These are phyloP conservation scores for Trifolium subterraneum DNA, from an alignment of 306 rosid species.

Conservation along the genomic window DNA sequence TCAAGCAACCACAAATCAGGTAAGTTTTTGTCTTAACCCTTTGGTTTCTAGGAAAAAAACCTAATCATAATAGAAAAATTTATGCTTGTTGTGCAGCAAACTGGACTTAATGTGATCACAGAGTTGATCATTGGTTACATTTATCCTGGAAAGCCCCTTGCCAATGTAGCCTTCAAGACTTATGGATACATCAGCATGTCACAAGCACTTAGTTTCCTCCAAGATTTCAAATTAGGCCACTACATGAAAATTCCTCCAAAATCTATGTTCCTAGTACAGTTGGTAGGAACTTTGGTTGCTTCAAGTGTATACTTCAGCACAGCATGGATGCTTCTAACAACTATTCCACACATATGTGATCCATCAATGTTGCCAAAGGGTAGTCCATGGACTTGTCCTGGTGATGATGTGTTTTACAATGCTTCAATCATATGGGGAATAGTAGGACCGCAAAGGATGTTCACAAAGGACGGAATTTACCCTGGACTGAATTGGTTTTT, in stretches of 20 bases:
- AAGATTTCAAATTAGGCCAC: slow-evolving; percentile 82
- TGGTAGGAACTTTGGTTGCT: slow-evolving; percentile 66
- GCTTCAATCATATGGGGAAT: slow-evolving; percentile 91
- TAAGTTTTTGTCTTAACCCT: slow-evolving; percentile 15
- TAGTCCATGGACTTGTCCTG: slow-evolving; percentile 87
- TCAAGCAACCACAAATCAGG: slow-evolving; percentile 85
- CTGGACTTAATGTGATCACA: slow-evolving; percentile 75
- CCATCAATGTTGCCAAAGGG: slow-evolving; percentile 46
- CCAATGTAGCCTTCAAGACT: slow-evolving; percentile 83
- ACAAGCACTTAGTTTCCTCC: slow-evolving; percentile 64
- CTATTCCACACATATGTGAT: slow-evolving; percentile 57
- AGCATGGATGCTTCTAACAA: slow-evolving; percentile 78
- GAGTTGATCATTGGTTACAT: slow-evolving; percentile 76
- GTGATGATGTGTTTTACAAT: slow-evolving; percentile 65
- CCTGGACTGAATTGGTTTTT: no score
- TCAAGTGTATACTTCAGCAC: slow-evolving; percentile 59
- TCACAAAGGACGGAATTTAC: no score
- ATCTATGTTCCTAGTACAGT: slow-evolving; percentile 71
- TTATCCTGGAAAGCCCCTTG: slow-evolving; percentile 81
- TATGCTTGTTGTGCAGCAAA: slow-evolving; percentile 51
- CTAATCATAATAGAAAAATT: neutral
- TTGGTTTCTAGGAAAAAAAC: neutral
- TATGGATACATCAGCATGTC: slow-evolving; percentile 85
- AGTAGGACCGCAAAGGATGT: slow-evolving; percentile 53
- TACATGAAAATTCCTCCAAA: slow-evolving; percentile 90